Evolutionary conservation across 2,329 filamentous ascomycete genomes (phyloP).

Genomic region (Dactylellina drechsleri): DNA sequence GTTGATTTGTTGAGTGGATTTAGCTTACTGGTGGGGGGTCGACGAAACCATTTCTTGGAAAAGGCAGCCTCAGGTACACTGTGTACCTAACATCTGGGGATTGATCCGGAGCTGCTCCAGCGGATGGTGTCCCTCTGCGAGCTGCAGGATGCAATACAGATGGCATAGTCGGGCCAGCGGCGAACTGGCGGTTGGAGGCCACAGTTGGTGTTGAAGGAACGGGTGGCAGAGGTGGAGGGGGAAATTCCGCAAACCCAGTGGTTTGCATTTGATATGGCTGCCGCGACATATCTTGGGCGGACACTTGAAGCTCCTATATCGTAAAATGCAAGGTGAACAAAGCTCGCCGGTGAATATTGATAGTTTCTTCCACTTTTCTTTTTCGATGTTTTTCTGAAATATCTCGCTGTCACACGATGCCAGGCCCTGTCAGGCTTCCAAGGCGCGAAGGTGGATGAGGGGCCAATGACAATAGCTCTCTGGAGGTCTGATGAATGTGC

Average conservation of each 20-base stretch:
- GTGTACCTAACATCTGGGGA: slow-evolving; percentile 68
- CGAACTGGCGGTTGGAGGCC: slow-evolving; percentile 44
- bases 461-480: background rate
- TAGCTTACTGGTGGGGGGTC: slow-evolving; percentile 83
- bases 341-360: too few relatives aligned
- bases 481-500: too few relatives aligned
- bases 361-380: too few relatives aligned
- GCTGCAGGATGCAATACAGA: slow-evolving; percentile 30
- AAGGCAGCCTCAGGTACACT: slow-evolving; percentile 88
- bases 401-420: too few relatives aligned
- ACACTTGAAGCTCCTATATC: background rate
- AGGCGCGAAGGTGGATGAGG: background rate
- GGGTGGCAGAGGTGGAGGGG: slow-evolving; percentile 42
- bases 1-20: too few relatives aligned
- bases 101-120: slow-evolving; percentile 29
- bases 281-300: slow-evolving; percentile 36
- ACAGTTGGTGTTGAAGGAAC: slow-evolving; percentile 48
- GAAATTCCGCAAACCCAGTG: slow-evolving; percentile 40
- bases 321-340: background rate
- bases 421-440: too few relatives aligned
- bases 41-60: slow-evolving; percentile 84
- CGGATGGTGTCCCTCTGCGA: slow-evolving; percentile 46
- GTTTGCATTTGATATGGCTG: slow-evolving; percentile 42
- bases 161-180: slow-evolving; percentile 31
- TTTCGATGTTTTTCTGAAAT: too few relatives aligned